Conservation (phyloP, 257 asterid genomes). For the Solanum sparsipilum region DNA sequence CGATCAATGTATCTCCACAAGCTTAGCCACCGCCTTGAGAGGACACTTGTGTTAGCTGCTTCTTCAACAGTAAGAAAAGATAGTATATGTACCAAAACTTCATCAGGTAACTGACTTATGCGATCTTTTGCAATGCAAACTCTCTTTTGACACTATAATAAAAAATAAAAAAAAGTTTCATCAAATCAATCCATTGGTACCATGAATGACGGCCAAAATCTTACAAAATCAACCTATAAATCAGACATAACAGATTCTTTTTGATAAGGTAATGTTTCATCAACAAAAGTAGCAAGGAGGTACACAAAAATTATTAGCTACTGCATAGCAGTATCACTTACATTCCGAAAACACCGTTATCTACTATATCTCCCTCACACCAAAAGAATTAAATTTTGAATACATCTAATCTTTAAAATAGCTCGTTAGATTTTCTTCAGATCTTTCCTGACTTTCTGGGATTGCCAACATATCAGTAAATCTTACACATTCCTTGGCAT, state of each 20-base stretch:
- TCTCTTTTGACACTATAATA: background rate
- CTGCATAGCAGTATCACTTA: background rate
- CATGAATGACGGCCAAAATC: background rate
- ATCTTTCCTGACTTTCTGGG: no score
- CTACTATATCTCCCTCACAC: background rate
- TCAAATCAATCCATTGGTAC: background rate
- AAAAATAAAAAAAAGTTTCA: background rate
- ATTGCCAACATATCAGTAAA: no score
- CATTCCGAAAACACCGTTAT: background rate
- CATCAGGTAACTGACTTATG: background rate
- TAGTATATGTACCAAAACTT: background rate
- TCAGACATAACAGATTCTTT: background rate
- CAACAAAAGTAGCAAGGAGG: background rate
- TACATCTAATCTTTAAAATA: background rate
- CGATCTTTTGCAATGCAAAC: background rate
- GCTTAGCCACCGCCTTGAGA: background rate
- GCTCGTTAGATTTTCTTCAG: background rate
- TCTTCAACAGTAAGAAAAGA: background rate
- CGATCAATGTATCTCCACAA: background rate
- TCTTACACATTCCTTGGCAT: background rate
- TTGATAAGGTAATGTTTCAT: background rate
- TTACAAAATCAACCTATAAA: background rate
- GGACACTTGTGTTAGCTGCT: slow-evolving; percentile 3
- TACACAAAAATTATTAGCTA: no score
- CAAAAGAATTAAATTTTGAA: no score